Evolutionary conservation across 192 early-diverging fungal species (phyloP).

Genomic region (Spizellomyces punctatus): DNA sequence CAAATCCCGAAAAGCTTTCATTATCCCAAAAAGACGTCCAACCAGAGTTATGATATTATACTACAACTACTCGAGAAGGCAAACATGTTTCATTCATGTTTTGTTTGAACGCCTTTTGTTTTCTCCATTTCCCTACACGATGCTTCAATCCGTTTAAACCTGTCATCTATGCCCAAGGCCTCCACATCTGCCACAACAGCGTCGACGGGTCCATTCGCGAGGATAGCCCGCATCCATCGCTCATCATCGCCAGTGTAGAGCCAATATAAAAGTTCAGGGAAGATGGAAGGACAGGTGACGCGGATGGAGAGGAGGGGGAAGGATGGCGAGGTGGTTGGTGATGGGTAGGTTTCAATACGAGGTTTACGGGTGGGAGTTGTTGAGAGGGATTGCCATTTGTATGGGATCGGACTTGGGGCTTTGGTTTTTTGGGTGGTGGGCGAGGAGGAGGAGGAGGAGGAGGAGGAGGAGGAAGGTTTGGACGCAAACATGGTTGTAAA

Average conservation of each 20-base stretch:
- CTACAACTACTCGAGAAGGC: too few species aligned
- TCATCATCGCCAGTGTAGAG: constrained; percentile 3
- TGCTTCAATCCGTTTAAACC: too few species aligned
- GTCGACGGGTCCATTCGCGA: too few species aligned
- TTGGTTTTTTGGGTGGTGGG: background rate
- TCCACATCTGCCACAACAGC: too few species aligned
- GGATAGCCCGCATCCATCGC: background rate
- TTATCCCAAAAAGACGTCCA: too few species aligned
- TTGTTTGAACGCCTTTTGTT: too few species aligned
- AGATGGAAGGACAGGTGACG: background rate
- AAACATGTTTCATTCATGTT: too few species aligned
- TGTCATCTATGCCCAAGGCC: too few species aligned
- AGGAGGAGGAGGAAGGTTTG: background rate
- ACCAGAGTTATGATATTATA: too few species aligned
- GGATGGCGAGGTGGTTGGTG: background rate
- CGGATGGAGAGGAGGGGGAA: background rate
- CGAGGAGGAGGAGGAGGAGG: background rate
- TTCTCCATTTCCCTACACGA: too few species aligned
- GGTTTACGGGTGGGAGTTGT: background rate
- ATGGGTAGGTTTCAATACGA: background rate
- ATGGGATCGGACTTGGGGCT: background rate
- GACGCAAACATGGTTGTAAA: background rate
- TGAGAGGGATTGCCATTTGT: background rate
- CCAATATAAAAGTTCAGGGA: background rate
- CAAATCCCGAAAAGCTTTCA: too few species aligned